These are phyloP conservation scores for Hypoxylon sp. DNA, from an alignment of 2,329 filamentous ascomycete species.

Conservation along the genomic window DNA sequence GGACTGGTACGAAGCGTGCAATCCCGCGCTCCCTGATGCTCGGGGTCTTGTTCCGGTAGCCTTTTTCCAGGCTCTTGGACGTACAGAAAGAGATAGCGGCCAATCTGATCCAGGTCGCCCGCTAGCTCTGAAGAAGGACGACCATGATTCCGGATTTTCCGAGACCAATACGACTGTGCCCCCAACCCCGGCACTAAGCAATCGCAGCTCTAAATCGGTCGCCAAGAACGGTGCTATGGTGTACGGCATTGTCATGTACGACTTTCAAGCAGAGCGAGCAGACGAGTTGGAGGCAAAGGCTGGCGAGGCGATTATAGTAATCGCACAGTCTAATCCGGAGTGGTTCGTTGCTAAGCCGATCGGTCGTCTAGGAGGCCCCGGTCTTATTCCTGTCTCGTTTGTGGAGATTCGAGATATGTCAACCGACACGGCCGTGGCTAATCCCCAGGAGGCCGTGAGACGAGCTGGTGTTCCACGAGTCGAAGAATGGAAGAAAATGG, in stretches of 20 bases:
- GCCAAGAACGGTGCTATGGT: constrained; percentile 83
- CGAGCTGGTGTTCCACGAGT: constrained; percentile 93
- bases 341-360: constrained; percentile 99
- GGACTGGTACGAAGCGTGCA: constrained; percentile 99
- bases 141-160: constrained; percentile 93
- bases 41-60: constrained; percentile 92
- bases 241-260: constrained; percentile 96
- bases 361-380: constrained; percentile 92
- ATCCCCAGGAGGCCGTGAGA: constrained; percentile 86
- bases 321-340: constrained; percentile 97
- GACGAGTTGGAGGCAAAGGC: constrained; percentile 96
- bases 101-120: constrained; percentile 71
- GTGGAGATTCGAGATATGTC: constrained; percentile 97
- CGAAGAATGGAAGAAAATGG: constrained; percentile 99
- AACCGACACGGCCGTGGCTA: constrained; percentile 82
- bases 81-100: constrained; percentile 90
- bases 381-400: constrained; percentile 95
- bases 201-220: constrained; percentile 65
- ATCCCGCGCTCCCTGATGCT: constrained; percentile 87
- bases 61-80: constrained; percentile 92
- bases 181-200: constrained; percentile 55
- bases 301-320: constrained; percentile 97
- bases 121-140: constrained; percentile 69
- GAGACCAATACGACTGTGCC: constrained; percentile 61
- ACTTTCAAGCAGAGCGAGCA: constrained; percentile 94